Conservation (phyloP, 2,329 filamentous ascomycete genomes). For the Parasarocladium wereldwijsianum region DNA sequence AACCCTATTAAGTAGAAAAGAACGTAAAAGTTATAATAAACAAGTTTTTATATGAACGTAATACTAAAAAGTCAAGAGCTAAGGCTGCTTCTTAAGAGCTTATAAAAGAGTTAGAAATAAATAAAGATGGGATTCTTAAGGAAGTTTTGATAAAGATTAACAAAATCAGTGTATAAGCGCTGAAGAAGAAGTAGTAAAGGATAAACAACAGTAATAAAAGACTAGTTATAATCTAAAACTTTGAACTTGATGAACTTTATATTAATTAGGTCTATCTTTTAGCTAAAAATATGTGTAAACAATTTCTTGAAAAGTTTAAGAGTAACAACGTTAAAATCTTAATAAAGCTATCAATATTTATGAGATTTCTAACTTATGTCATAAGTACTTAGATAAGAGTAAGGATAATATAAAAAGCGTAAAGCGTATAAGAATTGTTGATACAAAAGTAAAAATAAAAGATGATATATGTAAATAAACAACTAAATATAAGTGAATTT, state of each 20-base stretch:
- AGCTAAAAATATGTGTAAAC: not conserved
- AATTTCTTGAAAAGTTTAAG: conserved; percentile 1
- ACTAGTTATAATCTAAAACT: conserved; percentile 2
- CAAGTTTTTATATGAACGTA: too few species aligned
- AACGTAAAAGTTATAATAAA: too few species aligned
- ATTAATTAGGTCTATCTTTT: not conserved
- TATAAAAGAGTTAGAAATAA: too few species aligned
- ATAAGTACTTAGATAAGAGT: not conserved
- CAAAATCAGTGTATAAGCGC: too few species aligned
- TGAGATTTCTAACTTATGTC: not conserved
- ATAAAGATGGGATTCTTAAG: too few species aligned
- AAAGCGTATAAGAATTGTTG: not conserved
- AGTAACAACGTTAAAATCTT: conserved; percentile 1
- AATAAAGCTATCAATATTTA: not conserved
- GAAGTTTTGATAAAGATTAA: too few species aligned
- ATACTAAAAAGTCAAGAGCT: too few species aligned
- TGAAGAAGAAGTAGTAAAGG: too few species aligned
- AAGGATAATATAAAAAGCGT: not conserved
- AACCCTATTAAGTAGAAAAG: too few species aligned
- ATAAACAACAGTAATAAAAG: too few species aligned
- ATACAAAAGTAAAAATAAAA: not conserved
- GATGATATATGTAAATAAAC: too few species aligned
- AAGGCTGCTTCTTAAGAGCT: not conserved
- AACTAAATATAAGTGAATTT: not conserved
- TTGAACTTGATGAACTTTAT: not conserved